Evolutionary conservation across 129 eudicot species (phyloP).

Genomic region (Pulicaria dysenterica): DNA sequence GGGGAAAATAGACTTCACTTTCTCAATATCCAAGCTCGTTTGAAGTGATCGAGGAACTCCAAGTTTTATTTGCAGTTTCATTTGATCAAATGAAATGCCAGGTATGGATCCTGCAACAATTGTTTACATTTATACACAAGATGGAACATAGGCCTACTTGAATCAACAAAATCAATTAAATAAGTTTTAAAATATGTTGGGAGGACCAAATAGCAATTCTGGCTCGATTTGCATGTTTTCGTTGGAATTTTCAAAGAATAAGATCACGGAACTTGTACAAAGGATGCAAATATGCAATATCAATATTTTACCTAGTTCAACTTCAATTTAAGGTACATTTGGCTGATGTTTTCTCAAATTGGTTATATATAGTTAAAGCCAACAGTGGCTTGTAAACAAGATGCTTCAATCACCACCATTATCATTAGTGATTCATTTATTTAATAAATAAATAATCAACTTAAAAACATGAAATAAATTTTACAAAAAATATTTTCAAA

Average conservation of each 20-base stretch:
- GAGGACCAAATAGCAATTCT: not conserved
- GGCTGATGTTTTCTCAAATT: not conserved
- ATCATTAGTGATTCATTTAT: too few species aligned
- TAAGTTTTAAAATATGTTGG: not conserved
- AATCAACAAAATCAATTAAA: not conserved
- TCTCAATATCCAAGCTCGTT: conserved; percentile 60
- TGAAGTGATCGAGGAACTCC: conserved; percentile 86
- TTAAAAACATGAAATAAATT: too few species aligned
- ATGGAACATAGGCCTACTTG: not conserved
- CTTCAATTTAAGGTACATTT: not conserved
- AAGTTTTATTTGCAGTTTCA: conserved; percentile 86
- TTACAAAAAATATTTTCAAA: too few species aligned
- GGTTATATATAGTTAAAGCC: not conserved
- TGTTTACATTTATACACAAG: not conserved
- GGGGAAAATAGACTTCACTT: conserved; percentile 89
- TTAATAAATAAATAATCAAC: too few species aligned
- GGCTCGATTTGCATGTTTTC: not conserved
- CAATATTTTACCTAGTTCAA: not conserved
- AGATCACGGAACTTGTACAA: too few species aligned
- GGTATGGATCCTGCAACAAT: conserved; percentile 72
- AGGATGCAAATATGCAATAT: too few species aligned
- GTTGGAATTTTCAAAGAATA: too few species aligned
- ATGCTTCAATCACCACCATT: too few species aligned
- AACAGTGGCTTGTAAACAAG: not conserved
- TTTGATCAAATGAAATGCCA: conserved; percentile 73